Percentiles rank a stretch among this genome's conserved stretches.
These are phyloP conservation scores for Termitomyces sp. DNA, from an alignment of 1,284 basidiomycete species.

Conservation along the genomic window DNA sequence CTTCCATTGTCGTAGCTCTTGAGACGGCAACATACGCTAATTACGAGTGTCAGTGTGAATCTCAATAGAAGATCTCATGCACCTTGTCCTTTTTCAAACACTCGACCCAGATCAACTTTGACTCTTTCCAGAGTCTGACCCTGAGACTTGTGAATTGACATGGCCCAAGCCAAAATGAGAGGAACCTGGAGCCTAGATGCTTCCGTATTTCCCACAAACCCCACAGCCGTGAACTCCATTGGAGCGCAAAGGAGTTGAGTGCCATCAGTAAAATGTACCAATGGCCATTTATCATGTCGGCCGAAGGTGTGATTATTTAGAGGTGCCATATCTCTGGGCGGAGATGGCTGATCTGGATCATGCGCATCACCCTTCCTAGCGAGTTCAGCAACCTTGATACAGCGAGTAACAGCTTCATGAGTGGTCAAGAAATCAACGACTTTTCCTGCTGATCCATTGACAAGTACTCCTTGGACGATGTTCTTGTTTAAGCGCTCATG, in stretches of 20 bases:
- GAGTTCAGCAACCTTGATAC: conserved; percentile 23
- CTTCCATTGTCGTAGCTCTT: conserved; percentile 79
- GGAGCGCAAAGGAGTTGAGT: conserved; percentile 41
- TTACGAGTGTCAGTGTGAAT: conserved; percentile 8
- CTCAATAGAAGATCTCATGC: neutral
- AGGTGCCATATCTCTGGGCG: conserved; percentile 12
- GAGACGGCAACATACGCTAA: conserved; percentile 88
- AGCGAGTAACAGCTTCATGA: conserved; percentile 25
- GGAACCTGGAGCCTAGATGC: conserved; percentile 47
- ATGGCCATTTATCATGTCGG: conserved; percentile 38
- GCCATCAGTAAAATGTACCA: conserved; percentile 47
- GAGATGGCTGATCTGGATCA: neutral
- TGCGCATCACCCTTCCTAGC: neutral
- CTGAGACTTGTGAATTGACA: conserved; percentile 83
- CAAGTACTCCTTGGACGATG: conserved; percentile 63
- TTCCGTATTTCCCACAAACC: conserved; percentile 40
- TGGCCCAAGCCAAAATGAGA: conserved; percentile 73
- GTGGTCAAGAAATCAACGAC: conserved; percentile 57
- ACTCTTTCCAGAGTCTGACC: conserved; percentile 75
- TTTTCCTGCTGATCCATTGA: conserved; percentile 78
- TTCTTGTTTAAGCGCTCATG: conserved; percentile 25
- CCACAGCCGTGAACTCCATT: conserved; percentile 44
- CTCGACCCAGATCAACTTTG: conserved; percentile 54
- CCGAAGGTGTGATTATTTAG: conserved; percentile 24
- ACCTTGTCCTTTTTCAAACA: conserved; percentile 78